These are phyloP conservation scores for Polytrichum formosum DNA, from an alignment of 225 moss, liverwort and hornwort genomes.

Conservation along the genomic window DNA sequence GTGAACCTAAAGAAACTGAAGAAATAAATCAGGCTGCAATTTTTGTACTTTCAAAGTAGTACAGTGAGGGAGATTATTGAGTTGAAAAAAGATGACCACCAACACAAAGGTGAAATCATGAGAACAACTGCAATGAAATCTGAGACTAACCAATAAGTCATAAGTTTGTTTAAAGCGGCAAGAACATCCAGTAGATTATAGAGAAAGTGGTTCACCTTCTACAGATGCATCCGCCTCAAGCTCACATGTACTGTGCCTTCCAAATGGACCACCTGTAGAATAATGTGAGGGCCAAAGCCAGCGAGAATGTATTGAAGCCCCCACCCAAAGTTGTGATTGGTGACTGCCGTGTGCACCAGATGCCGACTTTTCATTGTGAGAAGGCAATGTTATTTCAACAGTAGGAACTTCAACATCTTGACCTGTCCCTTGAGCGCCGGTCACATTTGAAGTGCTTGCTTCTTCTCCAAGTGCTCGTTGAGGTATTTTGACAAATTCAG, in stretches of 20 bases:
- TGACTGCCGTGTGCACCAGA: conserved; percentile 33
- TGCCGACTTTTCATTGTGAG: conserved; percentile 22
- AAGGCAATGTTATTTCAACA: conserved; percentile 33
- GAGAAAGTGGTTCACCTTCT: conserved; percentile 52
- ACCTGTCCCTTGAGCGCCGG: conserved; percentile 7
- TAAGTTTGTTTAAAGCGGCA: too few relatives aligned
- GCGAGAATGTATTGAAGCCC: conserved; percentile 63
- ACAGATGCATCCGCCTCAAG: conserved; percentile 89
- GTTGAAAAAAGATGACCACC: too few relatives aligned
- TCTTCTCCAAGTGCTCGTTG: conserved; percentile 16
- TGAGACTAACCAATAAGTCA: too few relatives aligned
- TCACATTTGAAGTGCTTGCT: conserved; percentile 7
- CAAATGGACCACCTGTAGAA: conserved; percentile 50
- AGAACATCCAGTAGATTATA: too few relatives aligned
- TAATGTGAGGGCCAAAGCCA: conserved; percentile 80
- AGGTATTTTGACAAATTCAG: conserved; percentile 31
- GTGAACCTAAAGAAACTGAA: background rate
- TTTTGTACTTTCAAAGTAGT: too few relatives aligned
- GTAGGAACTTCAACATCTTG: conserved; percentile 22
- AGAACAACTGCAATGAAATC: too few relatives aligned
- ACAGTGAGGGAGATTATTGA: too few relatives aligned
- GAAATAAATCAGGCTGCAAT: too few relatives aligned
- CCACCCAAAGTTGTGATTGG: conserved; percentile 61
- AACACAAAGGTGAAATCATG: too few relatives aligned
- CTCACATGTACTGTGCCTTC: conserved; percentile 87